Evolutionary conservation across 805 yeast species (phyloP), one percentile per base, ranked within the genome.

Genomic region (Ogataea chonburiensis): DNA sequence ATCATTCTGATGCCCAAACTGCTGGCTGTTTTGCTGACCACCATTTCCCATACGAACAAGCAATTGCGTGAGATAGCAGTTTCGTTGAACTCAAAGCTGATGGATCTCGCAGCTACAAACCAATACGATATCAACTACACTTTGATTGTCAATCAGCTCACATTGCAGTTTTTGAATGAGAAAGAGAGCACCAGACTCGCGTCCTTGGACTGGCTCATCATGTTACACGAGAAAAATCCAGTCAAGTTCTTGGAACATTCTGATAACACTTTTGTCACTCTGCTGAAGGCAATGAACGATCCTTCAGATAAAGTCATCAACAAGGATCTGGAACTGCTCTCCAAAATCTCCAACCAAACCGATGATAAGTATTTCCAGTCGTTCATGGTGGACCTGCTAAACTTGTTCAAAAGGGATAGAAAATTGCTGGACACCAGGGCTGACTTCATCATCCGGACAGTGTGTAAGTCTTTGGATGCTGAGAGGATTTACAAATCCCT

Each of bases 121-220:
- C 40, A 56, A 20, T 43, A 51, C 23, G 60, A 56, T 3, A 56
- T 51, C 7, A 78, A 77, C 49, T 73, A 77, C 43, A 64, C 77
- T 0, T 64, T 82, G 5, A 79, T 87, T 1, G 78, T 88, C 25
- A 79, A 79, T 40, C 79, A 82, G 4, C 68, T 91, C 38, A 80
- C 86, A 3, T 56, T 77, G 25, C 95, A 88, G 54, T 79, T 84
- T 43, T 61, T 77, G 40, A 79, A 77, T 45, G 86, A 83, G 35
- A 81, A 85, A 48, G 95, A 87, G 43, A 77, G 80, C 18, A 84
- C 96, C 0, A 72, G 93, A 40, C 71, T 87, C 21, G 86, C 94
- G 0, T 81, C 93, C 16, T 64, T 93, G 22, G 95, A 89, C 46
- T 93, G 98, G 98, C 67, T 93, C 20, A 77, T 79, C 11, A 77